Evolutionary conservation across 257 asterid species (phyloP).

Genomic region (Gentiana straminea): DNA sequence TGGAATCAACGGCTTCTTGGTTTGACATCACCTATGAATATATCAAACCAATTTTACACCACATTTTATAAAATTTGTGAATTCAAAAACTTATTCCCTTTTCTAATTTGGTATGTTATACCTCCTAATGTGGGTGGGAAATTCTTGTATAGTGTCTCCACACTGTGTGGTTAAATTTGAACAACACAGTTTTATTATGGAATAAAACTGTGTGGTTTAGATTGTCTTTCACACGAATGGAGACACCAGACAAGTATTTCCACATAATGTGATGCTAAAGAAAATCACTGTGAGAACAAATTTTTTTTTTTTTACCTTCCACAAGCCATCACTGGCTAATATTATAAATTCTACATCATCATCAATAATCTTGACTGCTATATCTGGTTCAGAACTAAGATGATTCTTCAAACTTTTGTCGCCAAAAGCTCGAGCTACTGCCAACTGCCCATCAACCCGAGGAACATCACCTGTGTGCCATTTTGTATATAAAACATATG

Average conservation of each 20-base stretch:
- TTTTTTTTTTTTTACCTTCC: conserved; percentile 40
- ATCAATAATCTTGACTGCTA: conserved; percentile 38
- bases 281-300: too few relatives aligned
- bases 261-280: too few relatives aligned
- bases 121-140: too few relatives aligned
- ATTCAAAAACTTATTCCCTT: too few relatives aligned
- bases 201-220: neutral
- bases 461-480: conserved; percentile 66
- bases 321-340: conserved; percentile 87
- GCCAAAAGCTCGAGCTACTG: conserved; percentile 94
- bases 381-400: conserved; percentile 83
- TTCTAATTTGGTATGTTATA: too few relatives aligned
- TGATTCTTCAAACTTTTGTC: conserved; percentile 84
- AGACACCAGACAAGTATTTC: neutral
- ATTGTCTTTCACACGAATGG: neutral
- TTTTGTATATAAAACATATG: too few relatives aligned
- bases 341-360: conserved; percentile 60
- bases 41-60: neutral
- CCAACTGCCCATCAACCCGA: conserved; percentile 90
- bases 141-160: too few relatives aligned
- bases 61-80: too few relatives aligned
- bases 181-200: neutral
- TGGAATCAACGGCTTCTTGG: conserved; percentile 74
- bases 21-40: conserved; percentile 68
- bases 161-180: too few relatives aligned